Percentiles rank a stretch among this genome's conserved stretches.
Evolutionary conservation across 2,329 filamentous ascomycete genomes (phyloP).

Genomic region (Seiridium cupressi): DNA sequence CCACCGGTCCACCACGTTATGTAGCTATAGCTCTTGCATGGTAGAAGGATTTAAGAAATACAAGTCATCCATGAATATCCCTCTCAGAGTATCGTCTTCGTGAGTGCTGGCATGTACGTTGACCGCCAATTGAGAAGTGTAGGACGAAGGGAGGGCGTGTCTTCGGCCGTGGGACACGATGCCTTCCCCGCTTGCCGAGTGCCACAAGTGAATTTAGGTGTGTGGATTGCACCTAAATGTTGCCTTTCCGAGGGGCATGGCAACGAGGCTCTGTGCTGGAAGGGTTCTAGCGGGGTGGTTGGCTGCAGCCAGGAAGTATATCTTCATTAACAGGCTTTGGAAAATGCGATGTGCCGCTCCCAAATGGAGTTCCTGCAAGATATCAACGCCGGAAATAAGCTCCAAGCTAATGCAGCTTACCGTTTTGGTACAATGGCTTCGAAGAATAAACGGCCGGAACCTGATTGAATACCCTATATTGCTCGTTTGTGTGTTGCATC

Average conservation of each 20-base stretch:
- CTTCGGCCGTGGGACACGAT: neutral
- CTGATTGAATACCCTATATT: too few species aligned
- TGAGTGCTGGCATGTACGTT: too few species aligned
- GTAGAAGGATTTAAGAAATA: neutral
- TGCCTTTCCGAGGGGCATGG: neutral
- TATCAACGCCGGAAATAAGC: neutral
- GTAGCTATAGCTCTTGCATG: neutral
- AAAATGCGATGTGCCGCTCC: neutral
- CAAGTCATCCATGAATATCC: neutral
- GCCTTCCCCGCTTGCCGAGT: neutral
- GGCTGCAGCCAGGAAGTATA: neutral
- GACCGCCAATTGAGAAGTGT: neutral
- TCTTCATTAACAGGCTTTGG: neutral
- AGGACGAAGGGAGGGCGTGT: too few species aligned
- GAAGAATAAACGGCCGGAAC: neutral
- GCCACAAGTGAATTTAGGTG: neutral
- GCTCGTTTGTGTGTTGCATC: too few species aligned
- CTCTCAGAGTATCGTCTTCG: neutral
- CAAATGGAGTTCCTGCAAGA: neutral
- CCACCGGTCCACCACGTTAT: constrained; percentile 30
- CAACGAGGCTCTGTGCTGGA: neutral
- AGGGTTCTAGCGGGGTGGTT: neutral
- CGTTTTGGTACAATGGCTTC: neutral
- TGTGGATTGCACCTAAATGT: neutral
- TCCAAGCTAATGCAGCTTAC: neutral